These are phyloP conservation scores for Microstegium vimineum DNA, from an alignment of 176 grass and related monocot species.

Conservation along the genomic window DNA sequence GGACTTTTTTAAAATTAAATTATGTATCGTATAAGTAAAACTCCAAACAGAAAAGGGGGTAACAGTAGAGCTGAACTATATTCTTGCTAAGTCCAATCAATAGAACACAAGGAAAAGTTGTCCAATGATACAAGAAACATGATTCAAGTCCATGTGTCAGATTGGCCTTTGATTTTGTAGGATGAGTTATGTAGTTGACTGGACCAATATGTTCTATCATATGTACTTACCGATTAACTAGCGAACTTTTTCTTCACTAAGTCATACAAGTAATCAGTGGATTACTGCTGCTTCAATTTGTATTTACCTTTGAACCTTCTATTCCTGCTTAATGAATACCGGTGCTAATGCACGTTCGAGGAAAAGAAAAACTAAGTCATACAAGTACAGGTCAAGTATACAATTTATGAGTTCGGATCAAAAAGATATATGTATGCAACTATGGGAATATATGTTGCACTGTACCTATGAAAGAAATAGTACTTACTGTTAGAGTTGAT, in stretches of 20 bases:
- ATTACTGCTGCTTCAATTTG: too few relatives aligned
- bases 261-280: background rate
- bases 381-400: background rate
- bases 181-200: too few relatives aligned
- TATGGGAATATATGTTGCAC: background rate
- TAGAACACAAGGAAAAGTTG: too few relatives aligned
- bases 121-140: background rate
- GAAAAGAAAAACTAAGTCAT: background rate
- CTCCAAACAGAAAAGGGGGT: too few relatives aligned
- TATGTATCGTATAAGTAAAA: too few relatives aligned
- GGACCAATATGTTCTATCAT: background rate
- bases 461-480: background rate
- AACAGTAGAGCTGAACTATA: background rate
- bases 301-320: too few relatives aligned
- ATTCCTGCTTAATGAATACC: too few relatives aligned
- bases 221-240: background rate
- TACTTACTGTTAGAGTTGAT: background rate
- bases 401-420: background rate
- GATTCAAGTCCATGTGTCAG: background rate
- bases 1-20: too few relatives aligned
- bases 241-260: background rate
- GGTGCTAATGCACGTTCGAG: too few relatives aligned
- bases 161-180: background rate
- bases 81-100: too few relatives aligned
- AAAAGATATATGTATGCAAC: background rate